Base-by-base conservation (phyloP, 192 early-diverging fungal species). In the Gryganskiella cystojenkinii region DNA sequence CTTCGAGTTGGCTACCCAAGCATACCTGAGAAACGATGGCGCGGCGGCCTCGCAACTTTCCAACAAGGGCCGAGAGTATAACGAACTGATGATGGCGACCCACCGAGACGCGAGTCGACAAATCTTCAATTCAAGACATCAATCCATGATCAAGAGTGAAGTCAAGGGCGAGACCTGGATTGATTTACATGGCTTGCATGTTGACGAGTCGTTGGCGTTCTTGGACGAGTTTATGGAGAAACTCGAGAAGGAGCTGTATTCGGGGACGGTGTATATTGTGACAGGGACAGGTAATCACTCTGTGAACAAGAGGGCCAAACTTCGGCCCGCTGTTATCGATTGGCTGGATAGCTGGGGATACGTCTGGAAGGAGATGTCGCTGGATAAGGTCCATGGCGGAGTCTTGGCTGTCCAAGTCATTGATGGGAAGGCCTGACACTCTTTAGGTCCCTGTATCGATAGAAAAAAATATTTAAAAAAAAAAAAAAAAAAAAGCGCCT, bases 281-380 rank as follows among this genome's bases (percentile, higher is more conserved):
- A 87, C 85, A 19, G 85, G 85, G 8, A 79, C 81, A 0, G 85
- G 85, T 0, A 82, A 83, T 56, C 85, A 87, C 53, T 81, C 80
- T 1, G 10, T 43, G 10, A 67, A 71, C 31, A 20, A 52, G 31
- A 55, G 62, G 33, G 61, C 80, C 24, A 81, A 75, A 20, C 44
- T 81, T 15, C 54, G 57, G n/a, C 80, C 80, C 7, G 71, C 80
- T 0, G 63, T 81, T 17, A 63, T 65, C 19, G 70, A 73, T 17
- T 81, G 80, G 80, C 57, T 81, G 1, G 80, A 66, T 45, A 74
- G 72, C 27, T 75, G 66, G 66, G 80, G 67, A 0, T 81, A 81
- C 33, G 52, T 61, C 7, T 81, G 72, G 71, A 65, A 66, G 49
- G 80, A 81, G 67, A 55, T 73, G 56, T 70, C 51, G 35, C 33